These are phyloP conservation scores for Neurospora africana DNA, from an alignment of 495 filamentous ascomycete species.

Conservation along the genomic window DNA sequence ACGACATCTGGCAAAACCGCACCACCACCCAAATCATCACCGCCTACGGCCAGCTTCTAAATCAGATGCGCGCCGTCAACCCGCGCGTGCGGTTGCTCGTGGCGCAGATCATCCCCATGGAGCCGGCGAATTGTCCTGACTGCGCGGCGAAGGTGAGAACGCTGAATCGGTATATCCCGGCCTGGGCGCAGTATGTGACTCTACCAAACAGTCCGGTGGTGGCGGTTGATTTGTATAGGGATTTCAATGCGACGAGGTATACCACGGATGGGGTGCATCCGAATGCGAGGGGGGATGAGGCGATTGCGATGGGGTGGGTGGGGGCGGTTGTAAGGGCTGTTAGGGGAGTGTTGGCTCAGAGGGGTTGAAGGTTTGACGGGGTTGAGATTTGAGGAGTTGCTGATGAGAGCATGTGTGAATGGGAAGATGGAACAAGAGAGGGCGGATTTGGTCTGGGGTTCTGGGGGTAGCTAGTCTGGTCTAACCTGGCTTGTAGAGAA, in stretches of 20 bases:
- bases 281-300: constrained; percentile 27
- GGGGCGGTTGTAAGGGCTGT: constrained; percentile 6
- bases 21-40: constrained; percentile 22
- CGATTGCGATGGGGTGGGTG: constrained; percentile 28
- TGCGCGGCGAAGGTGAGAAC: constrained; percentile 20
- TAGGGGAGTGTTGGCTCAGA: background rate
- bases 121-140: constrained; percentile 18
- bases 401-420: background rate
- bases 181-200: constrained; percentile 28
- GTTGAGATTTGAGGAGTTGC: background rate
- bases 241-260: constrained; percentile 25
- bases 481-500: background rate
- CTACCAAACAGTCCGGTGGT: constrained; percentile 27
- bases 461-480: background rate
- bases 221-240: constrained; percentile 36
- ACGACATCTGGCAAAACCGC: constrained; percentile 34
- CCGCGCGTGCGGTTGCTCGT: constrained; percentile 32
- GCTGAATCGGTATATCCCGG: constrained; percentile 29
- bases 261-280: constrained; percentile 37
- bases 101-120: constrained; percentile 38
- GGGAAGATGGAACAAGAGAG: background rate
- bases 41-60: constrained; percentile 27
- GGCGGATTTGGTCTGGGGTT: background rate
- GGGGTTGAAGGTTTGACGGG: background rate
- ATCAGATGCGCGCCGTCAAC: constrained; percentile 33